Evolutionary conservation across 805 yeast species (phyloP).

Genomic region (Saturnispora serradocipensis): DNA sequence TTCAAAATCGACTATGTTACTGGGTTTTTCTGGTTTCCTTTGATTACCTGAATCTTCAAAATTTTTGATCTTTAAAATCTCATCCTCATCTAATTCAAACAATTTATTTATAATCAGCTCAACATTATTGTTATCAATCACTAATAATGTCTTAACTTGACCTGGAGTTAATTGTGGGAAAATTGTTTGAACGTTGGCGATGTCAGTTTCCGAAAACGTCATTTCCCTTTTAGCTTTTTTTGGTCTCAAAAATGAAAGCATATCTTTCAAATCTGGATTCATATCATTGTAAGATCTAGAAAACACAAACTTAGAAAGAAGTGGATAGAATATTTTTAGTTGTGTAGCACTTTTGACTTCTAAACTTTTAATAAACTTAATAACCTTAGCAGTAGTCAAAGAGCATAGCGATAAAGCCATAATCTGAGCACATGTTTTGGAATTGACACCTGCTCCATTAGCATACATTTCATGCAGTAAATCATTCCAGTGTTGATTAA

Average conservation of each 20-base stretch:
- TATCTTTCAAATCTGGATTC: slow-evolving; percentile 44
- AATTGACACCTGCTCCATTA: slow-evolving; percentile 45
- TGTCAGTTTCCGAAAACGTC: slow-evolving; percentile 27
- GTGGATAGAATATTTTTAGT: slow-evolving; percentile 38
- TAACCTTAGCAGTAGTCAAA: slow-evolving; percentile 34
- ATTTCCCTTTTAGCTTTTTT: not conserved
- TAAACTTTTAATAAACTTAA: slow-evolving; percentile 34
- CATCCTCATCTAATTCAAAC: slow-evolving; percentile 34
- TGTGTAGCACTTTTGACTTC: slow-evolving; percentile 35
- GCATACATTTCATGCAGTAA: slow-evolving; percentile 48
- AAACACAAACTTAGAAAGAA: slow-evolving; percentile 45
- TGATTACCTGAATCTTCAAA: slow-evolving; percentile 12
- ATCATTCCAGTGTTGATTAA: slow-evolving; percentile 49
- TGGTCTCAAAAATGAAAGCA: slow-evolving; percentile 37
- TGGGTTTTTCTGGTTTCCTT: slow-evolving; percentile 2
- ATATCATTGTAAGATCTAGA: slow-evolving; percentile 37
- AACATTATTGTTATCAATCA: slow-evolving; percentile 39
- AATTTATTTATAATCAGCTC: slow-evolving; percentile 50
- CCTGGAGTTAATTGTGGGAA: slow-evolving; percentile 53
- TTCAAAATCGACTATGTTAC: slow-evolving; percentile 11
- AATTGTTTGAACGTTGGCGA: slow-evolving; percentile 41
- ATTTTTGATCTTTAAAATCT: slow-evolving; percentile 21
- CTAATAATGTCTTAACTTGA: slow-evolving; percentile 41
- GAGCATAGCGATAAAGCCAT: slow-evolving; percentile 46
- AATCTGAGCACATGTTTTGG: slow-evolving; percentile 36